Evolutionary conservation across 2,329 filamentous ascomycete genomes (phyloP), one percentile per base, ranked within the genome.

Genomic region (Fusarium armeniacum): DNA sequence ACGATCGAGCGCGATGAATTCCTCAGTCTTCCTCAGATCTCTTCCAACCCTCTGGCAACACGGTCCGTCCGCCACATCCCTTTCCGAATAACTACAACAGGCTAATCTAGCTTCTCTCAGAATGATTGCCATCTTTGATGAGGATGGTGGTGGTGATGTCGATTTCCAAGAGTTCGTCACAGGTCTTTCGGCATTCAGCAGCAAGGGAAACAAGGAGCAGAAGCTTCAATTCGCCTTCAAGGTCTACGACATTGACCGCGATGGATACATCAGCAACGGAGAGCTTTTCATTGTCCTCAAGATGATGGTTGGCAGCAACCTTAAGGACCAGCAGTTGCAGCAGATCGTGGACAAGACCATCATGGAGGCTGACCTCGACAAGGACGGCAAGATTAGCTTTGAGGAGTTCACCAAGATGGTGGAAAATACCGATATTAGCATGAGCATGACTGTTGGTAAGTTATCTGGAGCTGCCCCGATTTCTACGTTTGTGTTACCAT

Each of bases 271-370:
- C 78, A 97, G 93, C 85, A 99, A 99, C 81, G 96, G 96, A 76
- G 96, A 99, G 85, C 88, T 99, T 53, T 99, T 98, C 81, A 98
- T 99, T 77, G 96, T 99, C 77, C 87, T 99, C 77, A 99, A 99
- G 91, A 99, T 99, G 96, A 99, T 99, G 96, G 96, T 99, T 53
- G 96, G 96, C 64, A 98, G 93, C 84, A 99, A 99, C 82, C 84
- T 99, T 77, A 99, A 99, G 87, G 96, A 99, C 81, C 93, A 98
- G 83, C 96, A 99, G 84, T 84, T 99, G 79, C 96, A 99, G 84
- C 96, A 95, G 89, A 99, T 99, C 79, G 96, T 99, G 74, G 96
- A 99, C 85, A 99, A 99, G 89, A 99, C 96, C 64, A 98, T 99
- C 80, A 98, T 98, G 96, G 96, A 99, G 84, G 96, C 96, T 50